Conservation (phyloP, 1,139 yeast genomes). For the Waltiozyma sp. region DNA sequence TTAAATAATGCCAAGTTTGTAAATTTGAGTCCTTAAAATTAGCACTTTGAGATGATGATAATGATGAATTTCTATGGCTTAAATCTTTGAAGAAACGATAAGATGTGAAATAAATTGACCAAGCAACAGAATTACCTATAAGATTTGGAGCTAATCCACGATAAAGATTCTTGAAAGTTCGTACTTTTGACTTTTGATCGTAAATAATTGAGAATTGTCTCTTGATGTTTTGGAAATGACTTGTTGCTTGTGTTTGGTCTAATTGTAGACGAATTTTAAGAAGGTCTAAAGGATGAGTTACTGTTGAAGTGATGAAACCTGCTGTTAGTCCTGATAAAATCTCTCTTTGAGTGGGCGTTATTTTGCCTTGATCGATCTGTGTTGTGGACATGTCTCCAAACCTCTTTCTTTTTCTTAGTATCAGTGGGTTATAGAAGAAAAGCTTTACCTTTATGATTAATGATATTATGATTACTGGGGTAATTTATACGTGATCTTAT, state of each 20-base stretch:
- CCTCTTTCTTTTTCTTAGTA: too few relatives aligned
- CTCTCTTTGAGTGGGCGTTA: slow-evolving; percentile 33
- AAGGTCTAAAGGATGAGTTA: slow-evolving; percentile 84
- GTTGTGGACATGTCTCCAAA: background rate
- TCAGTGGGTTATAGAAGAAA: too few relatives aligned
- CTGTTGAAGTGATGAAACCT: slow-evolving; percentile 68
- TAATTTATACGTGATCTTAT: too few relatives aligned
- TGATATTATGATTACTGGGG: too few relatives aligned
- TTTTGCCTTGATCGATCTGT: too few relatives aligned
- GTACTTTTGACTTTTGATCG: background rate
- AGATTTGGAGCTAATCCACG: slow-evolving; percentile 78
- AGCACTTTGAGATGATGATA: too few relatives aligned
- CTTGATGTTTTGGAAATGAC: background rate
- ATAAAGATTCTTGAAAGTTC: slow-evolving; percentile 28
- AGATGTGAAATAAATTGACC: slow-evolving; percentile 77
- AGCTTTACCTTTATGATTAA: too few relatives aligned
- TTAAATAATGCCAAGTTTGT: slow-evolving; percentile 29
- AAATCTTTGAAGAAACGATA: slow-evolving; percentile 48
- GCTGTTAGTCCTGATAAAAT: slow-evolving; percentile 71
- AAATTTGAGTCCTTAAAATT: slow-evolving; percentile 10
- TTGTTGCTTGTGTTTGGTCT: slow-evolving; percentile 11
- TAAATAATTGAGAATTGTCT: background rate
- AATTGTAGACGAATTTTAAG: slow-evolving; percentile 70
- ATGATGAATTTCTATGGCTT: slow-evolving; percentile 6
- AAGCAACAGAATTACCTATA: slow-evolving; percentile 73